Percentiles rank a stretch among this genome's conserved stretches.
Evolutionary conservation across 1,284 basidiomycete species (phyloP).

Genomic region (Ustilago trichophora): DNA sequence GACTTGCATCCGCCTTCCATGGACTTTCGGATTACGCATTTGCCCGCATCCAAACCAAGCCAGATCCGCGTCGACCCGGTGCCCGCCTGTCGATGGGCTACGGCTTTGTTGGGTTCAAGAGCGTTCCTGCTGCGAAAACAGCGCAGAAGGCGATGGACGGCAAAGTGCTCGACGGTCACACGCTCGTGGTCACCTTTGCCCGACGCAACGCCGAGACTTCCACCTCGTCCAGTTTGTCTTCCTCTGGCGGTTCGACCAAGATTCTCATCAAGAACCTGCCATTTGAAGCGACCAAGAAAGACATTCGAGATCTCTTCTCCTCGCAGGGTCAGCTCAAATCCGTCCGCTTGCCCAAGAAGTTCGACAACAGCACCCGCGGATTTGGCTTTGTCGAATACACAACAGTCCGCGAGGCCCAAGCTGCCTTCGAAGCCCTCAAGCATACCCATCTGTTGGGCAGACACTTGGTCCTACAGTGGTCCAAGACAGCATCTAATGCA

Average conservation of each 20-base stretch:
- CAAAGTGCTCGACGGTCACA: constrained; percentile 86
- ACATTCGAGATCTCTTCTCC: constrained; percentile 78
- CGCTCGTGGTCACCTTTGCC: constrained; percentile 84
- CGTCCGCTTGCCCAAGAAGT: constrained; percentile 74
- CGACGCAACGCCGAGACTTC: constrained; percentile 79
- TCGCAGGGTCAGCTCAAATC: constrained; percentile 80
- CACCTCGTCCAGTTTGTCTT: constrained; percentile 69
- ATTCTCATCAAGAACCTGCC: constrained; percentile 96
- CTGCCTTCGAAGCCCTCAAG: constrained; percentile 70
- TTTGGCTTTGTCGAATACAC: constrained; percentile 88
- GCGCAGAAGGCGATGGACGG: constrained; percentile 84
- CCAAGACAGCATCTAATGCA: constrained; percentile 68
- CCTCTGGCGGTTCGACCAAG: constrained; percentile 71
- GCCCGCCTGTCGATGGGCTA: constrained; percentile 85
- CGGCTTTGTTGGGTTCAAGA: constrained; percentile 92
- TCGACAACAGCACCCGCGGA: constrained; percentile 74
- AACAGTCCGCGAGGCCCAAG: constrained; percentile 57
- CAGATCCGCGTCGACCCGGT: constrained; percentile 72
- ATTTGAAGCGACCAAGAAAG: constrained; percentile 93
- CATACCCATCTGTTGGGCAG: constrained; percentile 96
- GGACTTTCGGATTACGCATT: constrained; percentile 84
- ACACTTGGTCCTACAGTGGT: constrained; percentile 94
- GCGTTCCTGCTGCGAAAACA: constrained; percentile 76
- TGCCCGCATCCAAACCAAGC: constrained; percentile 89
- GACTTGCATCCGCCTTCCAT: constrained; percentile 77